Evolutionary conservation across 495 filamentous ascomycete genomes (phyloP).

Genomic region (Mytilinidion resinicola): DNA sequence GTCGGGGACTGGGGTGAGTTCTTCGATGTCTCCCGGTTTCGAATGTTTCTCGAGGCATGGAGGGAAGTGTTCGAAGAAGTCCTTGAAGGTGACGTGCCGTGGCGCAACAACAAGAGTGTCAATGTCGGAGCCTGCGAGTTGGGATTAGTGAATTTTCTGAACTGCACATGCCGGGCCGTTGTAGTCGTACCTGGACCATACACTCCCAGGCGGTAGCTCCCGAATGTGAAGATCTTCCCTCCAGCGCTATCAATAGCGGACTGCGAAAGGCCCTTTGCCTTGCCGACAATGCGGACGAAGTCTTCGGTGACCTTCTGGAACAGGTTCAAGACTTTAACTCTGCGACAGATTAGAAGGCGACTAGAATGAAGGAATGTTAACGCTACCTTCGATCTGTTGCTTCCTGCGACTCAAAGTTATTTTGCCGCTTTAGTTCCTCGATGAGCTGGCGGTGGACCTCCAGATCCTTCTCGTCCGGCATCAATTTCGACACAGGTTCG

Average conservation of each 20-base stretch:
- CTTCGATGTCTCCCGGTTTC: conserved; percentile 66
- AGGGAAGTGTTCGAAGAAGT: conserved; percentile 89
- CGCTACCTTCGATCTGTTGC: conserved; percentile 73
- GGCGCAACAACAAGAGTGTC: conserved; percentile 90
- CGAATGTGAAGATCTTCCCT: conserved; percentile 89
- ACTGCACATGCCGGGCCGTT: neutral
- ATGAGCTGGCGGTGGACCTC: conserved; percentile 70
- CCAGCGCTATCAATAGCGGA: conserved; percentile 71
- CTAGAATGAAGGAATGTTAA: conserved; percentile 2
- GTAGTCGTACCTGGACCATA: conserved; percentile 69
- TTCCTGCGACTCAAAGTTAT: conserved; percentile 76
- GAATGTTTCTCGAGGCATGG: conserved; percentile 66
- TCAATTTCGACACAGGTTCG: conserved; percentile 66
- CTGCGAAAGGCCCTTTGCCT: conserved; percentile 67
- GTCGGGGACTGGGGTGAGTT: conserved; percentile 79
- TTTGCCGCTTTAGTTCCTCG: conserved; percentile 73
- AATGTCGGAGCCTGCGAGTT: conserved; percentile 73
- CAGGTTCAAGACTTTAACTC: conserved; percentile 50
- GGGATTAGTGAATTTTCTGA: neutral
- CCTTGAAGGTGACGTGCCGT: conserved; percentile 74
- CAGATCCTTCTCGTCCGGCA: conserved; percentile 70
- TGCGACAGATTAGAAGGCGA: conserved; percentile 7
- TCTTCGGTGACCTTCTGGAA: conserved; percentile 74
- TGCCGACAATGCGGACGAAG: conserved; percentile 74
- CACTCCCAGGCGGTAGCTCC: conserved; percentile 88